Base-by-base conservation (phyloP, 1,284 basidiomycete genomes). In the Ganoderma multipileum region DNA sequence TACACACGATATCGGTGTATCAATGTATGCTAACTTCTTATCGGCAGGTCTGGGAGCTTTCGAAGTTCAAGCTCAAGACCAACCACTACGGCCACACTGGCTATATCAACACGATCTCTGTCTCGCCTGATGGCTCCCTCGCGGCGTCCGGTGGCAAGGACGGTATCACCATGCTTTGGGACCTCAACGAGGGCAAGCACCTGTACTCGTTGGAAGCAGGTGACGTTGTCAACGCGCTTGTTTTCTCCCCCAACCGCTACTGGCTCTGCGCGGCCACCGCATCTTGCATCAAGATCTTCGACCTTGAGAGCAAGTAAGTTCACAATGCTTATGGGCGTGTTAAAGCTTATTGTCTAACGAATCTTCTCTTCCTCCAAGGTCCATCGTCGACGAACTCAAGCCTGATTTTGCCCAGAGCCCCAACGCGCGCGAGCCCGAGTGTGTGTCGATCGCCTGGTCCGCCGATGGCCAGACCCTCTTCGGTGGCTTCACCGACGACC, bases 41-140 rank as follows among this genome's bases (percentile, higher is more conserved):
- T 47, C 8, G 26, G 23, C n/a, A 99, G 97, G 97, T 99, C 75
- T 99, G 98, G 98, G 98, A 99, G 84, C 93, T 99, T 72, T 95
- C 94, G 83, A 99, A 99, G 86, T 99, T 98, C 93, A 99, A 99
- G 88, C 91, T 99, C 81, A 97, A 97, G 90, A 99, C 97, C 84
- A 99, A 99, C 91, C 98, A 99, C 90, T 96, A 94, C 82, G 98
- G 98, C 77, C 98, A 99, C 89, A 98, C 95, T 65, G 98, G 98
- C 76, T 99, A 99, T 89, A 96, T 99, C 85, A 99, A 98, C 90
- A 97, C 97, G 76, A 86, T 99, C 80, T 97, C 98, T 72, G 96
- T 99, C 74, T 99, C 98, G 57, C 98, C 98, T 72, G 98, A 99
- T 81, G 98, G 98, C 75, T 99, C 98, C 62, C 92, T 99, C 79